Base-by-base conservation (phyloP, 2,329 filamentous ascomycete species). In the Chaetoscypha palmicola region DNA sequence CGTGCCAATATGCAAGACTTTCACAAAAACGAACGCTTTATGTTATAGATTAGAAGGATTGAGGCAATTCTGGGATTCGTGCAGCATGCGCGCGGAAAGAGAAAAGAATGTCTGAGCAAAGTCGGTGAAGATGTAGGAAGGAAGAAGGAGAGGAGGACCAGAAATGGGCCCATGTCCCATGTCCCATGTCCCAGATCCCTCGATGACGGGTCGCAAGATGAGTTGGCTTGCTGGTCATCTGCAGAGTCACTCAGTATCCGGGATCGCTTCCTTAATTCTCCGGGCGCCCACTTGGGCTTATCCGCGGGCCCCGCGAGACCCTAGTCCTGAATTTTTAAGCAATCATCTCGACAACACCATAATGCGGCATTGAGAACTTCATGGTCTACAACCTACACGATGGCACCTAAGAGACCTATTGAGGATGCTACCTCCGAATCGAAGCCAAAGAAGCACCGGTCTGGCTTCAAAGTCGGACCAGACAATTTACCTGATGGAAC, bases 401-500 rank as follows among this genome's bases (percentile, higher is more conserved):
- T 85, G 80, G 68, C 71, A n/a, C 60, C 70, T 16, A 84, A 81
- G 62, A 67, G 78, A 49, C 59, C 72, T n/a, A 68, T 65, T 22
- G 74, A 79, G 41, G 65, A 68, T 47, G 60, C 65, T 36, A 58
- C 61, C 16, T 52, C 60, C 12, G 60, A 59, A 35, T 53, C 65
- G 31, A 66, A 63, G 5, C 60, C 65, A 12, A 78, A 77, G 59
- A 78, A 75, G 61, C 66, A 66, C 45, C 70, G 69, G 53, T 83
- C 85, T 55, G 88, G 86, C 39, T 96, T 97, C 68, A 77, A 77
- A 31, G 84, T 96, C 45, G 91, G 90, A 0, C 90, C 91, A 22
- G 84, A 84, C 28, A 94, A 96, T 63, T 72, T 97, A 20, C 91
- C 91, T 31, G 90, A 96, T 63, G 90, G 91, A 43, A 83, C 83